A percentile compares a stretch with the other conserved stretches of the same genome.
Evolutionary conservation across 2,329 filamentous ascomycete species (phyloP).

Genomic region (Monilinia aucupariae): DNA sequence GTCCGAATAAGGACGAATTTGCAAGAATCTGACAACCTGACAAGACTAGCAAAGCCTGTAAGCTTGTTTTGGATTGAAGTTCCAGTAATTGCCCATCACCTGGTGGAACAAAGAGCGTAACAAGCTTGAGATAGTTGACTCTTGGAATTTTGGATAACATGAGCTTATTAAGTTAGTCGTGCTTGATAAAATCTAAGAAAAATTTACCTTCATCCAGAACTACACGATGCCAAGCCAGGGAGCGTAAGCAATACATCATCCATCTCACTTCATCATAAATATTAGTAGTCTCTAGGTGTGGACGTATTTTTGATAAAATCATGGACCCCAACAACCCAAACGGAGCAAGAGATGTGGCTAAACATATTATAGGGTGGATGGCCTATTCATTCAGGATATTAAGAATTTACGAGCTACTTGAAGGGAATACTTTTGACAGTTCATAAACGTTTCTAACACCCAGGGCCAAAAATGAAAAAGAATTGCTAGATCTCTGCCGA

Average conservation of each 20-base stretch:
- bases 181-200: neutral
- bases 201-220: slow-evolving; percentile 43
- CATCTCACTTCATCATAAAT: too few species aligned
- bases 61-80: slow-evolving; percentile 34
- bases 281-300: too few species aligned
- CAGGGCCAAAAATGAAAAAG: too few species aligned
- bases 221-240: slow-evolving; percentile 40
- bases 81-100: slow-evolving; percentile 35
- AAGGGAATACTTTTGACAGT: too few species aligned
- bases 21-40: slow-evolving; percentile 32
- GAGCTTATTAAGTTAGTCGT: slow-evolving; percentile 36
- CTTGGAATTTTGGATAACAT: slow-evolving; percentile 45
- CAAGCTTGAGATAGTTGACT: slow-evolving; percentile 43
- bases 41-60: slow-evolving; percentile 32
- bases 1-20: slow-evolving; percentile 20
- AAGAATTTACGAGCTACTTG: too few species aligned
- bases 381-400: too few species aligned
- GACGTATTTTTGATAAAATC: too few species aligned
- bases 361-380: too few species aligned
- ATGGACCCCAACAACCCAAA: too few species aligned
- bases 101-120: slow-evolving; percentile 39
- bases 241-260: slow-evolving; percentile 35
- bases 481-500: too few species aligned
- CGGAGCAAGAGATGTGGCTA: too few species aligned
- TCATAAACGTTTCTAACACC: too few species aligned